Evolutionary conservation across 2,329 filamentous ascomycete genomes (phyloP).

Genomic region (Pseudogymnoascus sp.): DNA sequence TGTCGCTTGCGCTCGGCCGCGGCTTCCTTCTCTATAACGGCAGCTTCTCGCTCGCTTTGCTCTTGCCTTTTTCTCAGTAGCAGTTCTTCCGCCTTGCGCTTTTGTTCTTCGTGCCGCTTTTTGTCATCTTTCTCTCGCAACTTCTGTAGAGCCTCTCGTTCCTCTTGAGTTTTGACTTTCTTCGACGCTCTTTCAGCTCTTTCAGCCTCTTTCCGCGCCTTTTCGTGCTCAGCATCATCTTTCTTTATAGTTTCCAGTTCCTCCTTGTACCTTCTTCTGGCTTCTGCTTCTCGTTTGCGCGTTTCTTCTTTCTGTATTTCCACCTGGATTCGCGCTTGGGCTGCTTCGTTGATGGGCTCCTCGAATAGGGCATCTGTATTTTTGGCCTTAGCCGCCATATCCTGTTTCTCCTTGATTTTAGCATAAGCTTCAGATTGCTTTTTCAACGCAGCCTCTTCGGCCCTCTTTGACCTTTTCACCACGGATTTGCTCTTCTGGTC

Average conservation of each 20-base stretch:
- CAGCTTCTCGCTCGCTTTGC: background rate
- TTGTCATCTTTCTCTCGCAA: background rate
- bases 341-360: background rate
- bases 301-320: background rate
- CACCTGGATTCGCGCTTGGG: background rate
- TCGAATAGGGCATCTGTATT: background rate
- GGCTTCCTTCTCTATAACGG: background rate
- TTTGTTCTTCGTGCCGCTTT: background rate
- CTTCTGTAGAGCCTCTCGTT: background rate
- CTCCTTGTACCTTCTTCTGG: background rate
- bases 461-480: background rate
- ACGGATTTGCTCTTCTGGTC: background rate
- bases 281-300: background rate
- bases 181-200: background rate
- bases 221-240: background rate
- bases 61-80: background rate
- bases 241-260: background rate
- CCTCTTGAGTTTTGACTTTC: background rate
- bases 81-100: background rate
- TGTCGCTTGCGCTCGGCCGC: background rate
- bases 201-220: background rate
- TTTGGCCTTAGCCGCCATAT: background rate
- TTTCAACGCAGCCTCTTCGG: background rate
- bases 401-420: conserved; percentile 1
- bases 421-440: background rate